Evolutionary conservation across 208 protist genomes (phyloP).

Genomic region (Phytomonas francai): DNA sequence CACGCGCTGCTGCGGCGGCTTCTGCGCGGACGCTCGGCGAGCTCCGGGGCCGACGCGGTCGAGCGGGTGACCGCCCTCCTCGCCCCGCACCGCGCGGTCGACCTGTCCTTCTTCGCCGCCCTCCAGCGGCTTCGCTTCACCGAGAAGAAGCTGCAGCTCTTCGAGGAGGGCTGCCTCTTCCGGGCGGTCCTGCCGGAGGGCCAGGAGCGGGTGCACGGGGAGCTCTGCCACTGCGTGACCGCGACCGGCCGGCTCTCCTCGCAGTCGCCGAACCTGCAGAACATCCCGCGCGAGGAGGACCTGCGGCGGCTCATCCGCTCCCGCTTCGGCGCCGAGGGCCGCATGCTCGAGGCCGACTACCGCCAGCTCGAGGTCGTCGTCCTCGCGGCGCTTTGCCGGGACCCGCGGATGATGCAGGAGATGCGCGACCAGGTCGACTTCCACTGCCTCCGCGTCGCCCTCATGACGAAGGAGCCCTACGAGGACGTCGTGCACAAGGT

Average conservation of each 20-base stretch:
- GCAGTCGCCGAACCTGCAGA: constrained; percentile 86
- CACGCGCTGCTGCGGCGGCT: constrained; percentile 58
- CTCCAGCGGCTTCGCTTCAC: constrained; percentile 88
- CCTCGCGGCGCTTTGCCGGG: constrained; percentile 80
- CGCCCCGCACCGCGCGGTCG: constrained; percentile 66
- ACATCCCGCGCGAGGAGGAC: constrained; percentile 83
- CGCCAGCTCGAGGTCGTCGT: constrained; percentile 87
- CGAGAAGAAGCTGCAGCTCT: constrained; percentile 88
- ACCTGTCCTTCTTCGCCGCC: constrained; percentile 83
- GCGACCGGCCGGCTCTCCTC: constrained; percentile 83
- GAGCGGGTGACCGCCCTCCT: constrained; percentile 82
- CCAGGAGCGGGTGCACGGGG: constrained; percentile 77
- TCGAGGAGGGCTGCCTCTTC: constrained; percentile 84
- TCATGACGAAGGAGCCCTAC: constrained; percentile 89
- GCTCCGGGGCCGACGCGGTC: constrained; percentile 79
- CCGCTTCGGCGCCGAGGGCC: constrained; percentile 70
- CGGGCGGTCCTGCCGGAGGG: constrained; percentile 81
- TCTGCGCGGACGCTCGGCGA: constrained; percentile 53
- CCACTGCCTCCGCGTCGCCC: constrained; percentile 79
- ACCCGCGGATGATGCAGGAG: constrained; percentile 83
- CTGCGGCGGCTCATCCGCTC: constrained; percentile 73
- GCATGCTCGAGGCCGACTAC: constrained; percentile 90
- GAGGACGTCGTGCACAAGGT: constrained; percentile 79
- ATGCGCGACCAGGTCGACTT: constrained; percentile 83
- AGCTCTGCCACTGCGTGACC: constrained; percentile 86